A percentile compares a stretch with the other conserved stretches of the same genome.
Conservation (phyloP, 2,329 filamentous ascomycete genomes). For the Epichloe scottii region DNA sequence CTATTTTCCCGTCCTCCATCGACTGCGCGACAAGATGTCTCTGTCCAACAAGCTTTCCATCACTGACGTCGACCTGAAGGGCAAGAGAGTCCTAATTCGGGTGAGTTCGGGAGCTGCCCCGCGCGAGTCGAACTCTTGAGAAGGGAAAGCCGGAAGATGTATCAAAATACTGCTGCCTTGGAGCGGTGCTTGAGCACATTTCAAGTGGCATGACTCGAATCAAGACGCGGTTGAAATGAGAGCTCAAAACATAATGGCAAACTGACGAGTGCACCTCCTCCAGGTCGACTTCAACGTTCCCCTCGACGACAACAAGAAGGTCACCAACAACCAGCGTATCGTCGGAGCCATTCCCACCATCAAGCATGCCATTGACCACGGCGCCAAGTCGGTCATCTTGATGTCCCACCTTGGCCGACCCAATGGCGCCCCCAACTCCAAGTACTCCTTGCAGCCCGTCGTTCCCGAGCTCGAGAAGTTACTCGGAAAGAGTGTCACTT, state of each 20-base stretch:
- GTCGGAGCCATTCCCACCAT: constrained; percentile 91
- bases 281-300: constrained; percentile 99
- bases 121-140: neutral
- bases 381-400: constrained; percentile 83
- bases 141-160: neutral
- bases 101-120: constrained; percentile 40
- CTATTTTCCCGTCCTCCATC: neutral
- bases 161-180: neutral
- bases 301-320: constrained; percentile 79
- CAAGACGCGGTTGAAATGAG: neutral
- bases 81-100: constrained; percentile 94
- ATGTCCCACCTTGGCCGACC: constrained; percentile 98
- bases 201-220: neutral
- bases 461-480: constrained; percentile 86
- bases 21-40: constrained; percentile 58
- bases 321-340: constrained; percentile 98
- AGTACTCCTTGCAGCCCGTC: constrained; percentile 92
- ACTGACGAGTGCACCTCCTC: neutral
- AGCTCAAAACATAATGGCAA: neutral
- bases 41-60: constrained; percentile 97
- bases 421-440: constrained; percentile 75
- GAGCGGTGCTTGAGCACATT: neutral
- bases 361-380: constrained; percentile 82
- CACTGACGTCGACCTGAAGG: constrained; percentile 91
- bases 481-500: constrained; percentile 70